Evolutionary conservation across 2,329 filamentous ascomycete species (phyloP).

Genomic region (Cladosporium sp.): DNA sequence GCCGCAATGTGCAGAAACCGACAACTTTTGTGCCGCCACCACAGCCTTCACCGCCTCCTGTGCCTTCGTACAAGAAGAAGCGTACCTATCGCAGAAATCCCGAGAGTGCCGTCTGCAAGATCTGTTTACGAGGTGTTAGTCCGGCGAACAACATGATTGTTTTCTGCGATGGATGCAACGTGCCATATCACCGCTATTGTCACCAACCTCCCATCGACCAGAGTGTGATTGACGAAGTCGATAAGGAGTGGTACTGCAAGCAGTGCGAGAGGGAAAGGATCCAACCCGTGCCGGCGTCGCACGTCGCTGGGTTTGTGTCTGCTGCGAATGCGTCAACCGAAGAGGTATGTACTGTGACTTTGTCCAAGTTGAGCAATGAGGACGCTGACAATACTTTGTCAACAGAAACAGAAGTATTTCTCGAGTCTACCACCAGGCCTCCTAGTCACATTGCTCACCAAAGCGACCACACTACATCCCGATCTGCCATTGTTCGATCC

Average conservation of each 20-base stretch:
- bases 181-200: constrained; percentile 76
- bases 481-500: constrained; percentile 62
- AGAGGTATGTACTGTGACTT: constrained; percentile 31
- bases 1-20: constrained; percentile 66
- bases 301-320: constrained; percentile 37
- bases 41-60: constrained; percentile 41
- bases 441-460: constrained; percentile 62
- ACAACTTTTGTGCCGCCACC: constrained; percentile 57
- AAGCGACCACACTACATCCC: constrained; percentile 58
- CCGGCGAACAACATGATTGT: constrained; percentile 75
- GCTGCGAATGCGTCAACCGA: constrained; percentile 39
- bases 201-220: constrained; percentile 72
- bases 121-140: constrained; percentile 68
- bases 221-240: constrained; percentile 61
- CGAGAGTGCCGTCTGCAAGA: constrained; percentile 63
- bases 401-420: constrained; percentile 48
- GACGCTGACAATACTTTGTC: constrained; percentile 1
- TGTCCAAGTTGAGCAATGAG: not conserved
- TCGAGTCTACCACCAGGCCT: constrained; percentile 56
- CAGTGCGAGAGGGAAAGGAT: constrained; percentile 54
- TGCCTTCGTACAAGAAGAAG: constrained; percentile 49
- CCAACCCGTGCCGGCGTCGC: constrained; percentile 36
- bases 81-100: constrained; percentile 51
- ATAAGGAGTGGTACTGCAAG: constrained; percentile 67
- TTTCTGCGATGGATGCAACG: constrained; percentile 78